These are phyloP conservation scores for Chrysochromulina parva DNA, from an alignment of 78 protist genomes.

Conservation along the genomic window DNA sequence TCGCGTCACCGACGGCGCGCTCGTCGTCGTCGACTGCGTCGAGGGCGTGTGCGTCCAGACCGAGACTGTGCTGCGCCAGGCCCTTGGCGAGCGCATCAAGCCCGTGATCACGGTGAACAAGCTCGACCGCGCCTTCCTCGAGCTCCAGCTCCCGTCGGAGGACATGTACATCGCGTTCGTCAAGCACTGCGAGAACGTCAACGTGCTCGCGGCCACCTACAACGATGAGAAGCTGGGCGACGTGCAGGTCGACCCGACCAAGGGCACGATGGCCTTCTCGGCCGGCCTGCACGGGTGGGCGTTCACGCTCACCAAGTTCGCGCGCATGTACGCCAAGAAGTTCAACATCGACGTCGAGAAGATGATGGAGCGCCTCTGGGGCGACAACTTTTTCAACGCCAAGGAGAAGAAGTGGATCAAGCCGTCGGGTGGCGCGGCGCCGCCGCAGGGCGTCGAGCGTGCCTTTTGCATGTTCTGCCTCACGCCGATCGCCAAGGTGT, in stretches of 20 bases:
- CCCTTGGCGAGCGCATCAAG: conserved; percentile 97
- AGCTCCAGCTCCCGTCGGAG: conserved; percentile 43
- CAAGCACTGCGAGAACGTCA: conserved; percentile 77
- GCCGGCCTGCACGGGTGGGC: conserved; percentile 99
- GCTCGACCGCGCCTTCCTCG: conserved; percentile 95
- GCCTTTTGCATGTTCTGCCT: not conserved
- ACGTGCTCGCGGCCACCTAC: conserved; percentile 79
- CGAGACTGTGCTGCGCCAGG: conserved; percentile 99
- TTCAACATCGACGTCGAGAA: conserved; percentile 72
- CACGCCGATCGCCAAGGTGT: conserved; percentile 55
- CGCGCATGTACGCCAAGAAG: conserved; percentile 81
- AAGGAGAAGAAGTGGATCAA: conserved; percentile 89
- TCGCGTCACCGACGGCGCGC: conserved; percentile 99
- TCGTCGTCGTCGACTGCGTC: conserved; percentile 99
- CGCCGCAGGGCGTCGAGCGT: conserved; percentile 10
- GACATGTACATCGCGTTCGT: conserved; percentile 58
- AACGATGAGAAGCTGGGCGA: conserved; percentile 92
- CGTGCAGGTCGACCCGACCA: conserved; percentile 80
- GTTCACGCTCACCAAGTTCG: conserved; percentile 95
- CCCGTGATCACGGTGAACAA: conserved; percentile 98
- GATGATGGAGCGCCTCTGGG: conserved; percentile 96
- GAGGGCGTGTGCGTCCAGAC: conserved; percentile 99
- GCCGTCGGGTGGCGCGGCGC: not conserved
- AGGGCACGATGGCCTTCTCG: conserved; percentile 96
- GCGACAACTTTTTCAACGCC: conserved; percentile 95